phyloP scores from a whole-genome alignment of 1,284 basidiomycete species.

The Apiotrichum brassicae region DNA sequence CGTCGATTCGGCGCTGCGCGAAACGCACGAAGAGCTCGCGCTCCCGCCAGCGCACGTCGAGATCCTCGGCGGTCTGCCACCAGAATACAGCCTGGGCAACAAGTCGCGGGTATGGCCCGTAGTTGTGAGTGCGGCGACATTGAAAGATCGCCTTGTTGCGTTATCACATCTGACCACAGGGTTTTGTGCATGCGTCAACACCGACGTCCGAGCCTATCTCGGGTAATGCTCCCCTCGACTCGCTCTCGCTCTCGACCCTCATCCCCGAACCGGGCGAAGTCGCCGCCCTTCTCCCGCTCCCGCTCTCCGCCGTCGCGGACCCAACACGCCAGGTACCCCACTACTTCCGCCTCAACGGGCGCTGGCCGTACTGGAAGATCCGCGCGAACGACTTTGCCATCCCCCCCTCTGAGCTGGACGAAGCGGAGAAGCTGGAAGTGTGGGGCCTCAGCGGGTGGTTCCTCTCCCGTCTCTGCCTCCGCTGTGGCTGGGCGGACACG shows the following conservation, averaged over 20 bases:
- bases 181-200: slow-evolving; percentile 14
- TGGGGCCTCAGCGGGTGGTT: slow-evolving; percentile 45
- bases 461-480: slow-evolving; percentile 26
- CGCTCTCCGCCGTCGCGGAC: slow-evolving; percentile 22
- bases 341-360: slow-evolving; percentile 33
- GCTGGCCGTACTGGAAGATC: slow-evolving; percentile 36
- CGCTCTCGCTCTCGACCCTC: slow-evolving; percentile 23
- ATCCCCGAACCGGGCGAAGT: slow-evolving; percentile 31
- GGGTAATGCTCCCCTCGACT: slow-evolving; percentile 15
- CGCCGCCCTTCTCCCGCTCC: slow-evolving; percentile 31
- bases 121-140: slow-evolving; percentile 23
- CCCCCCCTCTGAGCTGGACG: slow-evolving; percentile 1
- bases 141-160: too few species aligned
- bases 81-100: slow-evolving; percentile 41
- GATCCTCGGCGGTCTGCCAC: slow-evolving; percentile 32
- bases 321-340: slow-evolving; percentile 20
- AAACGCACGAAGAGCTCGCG: slow-evolving; percentile 37
- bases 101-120: slow-evolving; percentile 40
- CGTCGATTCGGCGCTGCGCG: slow-evolving; percentile 32
- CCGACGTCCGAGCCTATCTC: not conserved
- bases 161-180: too few species aligned
- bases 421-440: slow-evolving; percentile 23
- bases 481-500: slow-evolving; percentile 27
- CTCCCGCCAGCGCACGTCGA: slow-evolving; percentile 28
- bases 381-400: slow-evolving; percentile 24